phyloP scores from a whole-genome alignment of 805 yeast species.

The Pichia sporocuriosa region DNA sequence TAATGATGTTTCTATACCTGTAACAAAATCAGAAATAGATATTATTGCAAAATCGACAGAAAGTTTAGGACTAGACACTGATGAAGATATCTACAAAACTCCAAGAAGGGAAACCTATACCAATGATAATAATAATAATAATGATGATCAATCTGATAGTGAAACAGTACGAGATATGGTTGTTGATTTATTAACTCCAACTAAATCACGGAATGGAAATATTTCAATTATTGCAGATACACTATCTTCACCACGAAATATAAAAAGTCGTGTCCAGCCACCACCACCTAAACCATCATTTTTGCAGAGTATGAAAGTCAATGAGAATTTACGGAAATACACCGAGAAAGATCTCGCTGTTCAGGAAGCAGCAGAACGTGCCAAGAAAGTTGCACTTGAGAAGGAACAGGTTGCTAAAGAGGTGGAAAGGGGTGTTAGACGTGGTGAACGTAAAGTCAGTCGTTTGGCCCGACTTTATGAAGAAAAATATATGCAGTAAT shows the following conservation, averaged over 20 bases:
- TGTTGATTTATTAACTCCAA: conserved; percentile 9
- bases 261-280: background rate
- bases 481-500: conserved; percentile 29
- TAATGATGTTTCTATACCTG: conserved; percentile 4
- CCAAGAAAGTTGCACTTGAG: conserved; percentile 7
- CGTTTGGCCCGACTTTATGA: conserved; percentile 45
- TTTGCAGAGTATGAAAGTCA: conserved; percentile 9
- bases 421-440: conserved; percentile 24
- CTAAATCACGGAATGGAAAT: conserved; percentile 1
- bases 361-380: conserved; percentile 18
- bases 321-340: conserved; percentile 24
- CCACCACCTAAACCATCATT: background rate
- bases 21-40: conserved; percentile 8
- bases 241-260: background rate
- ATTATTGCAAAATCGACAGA: conserved; percentile 4
- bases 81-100: conserved; percentile 4
- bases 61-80: conserved; percentile 5
- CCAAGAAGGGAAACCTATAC: background rate
- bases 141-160: background rate
- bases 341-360: conserved; percentile 28
- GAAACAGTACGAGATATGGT: conserved; percentile 4
- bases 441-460: conserved; percentile 44
- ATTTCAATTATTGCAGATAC: background rate
- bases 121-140: background rate
- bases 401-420: conserved; percentile 21